These are phyloP conservation scores for Gaertneriomyces sp. DNA, from an alignment of 192 early-diverging fungal species.

Conservation along the genomic window DNA sequence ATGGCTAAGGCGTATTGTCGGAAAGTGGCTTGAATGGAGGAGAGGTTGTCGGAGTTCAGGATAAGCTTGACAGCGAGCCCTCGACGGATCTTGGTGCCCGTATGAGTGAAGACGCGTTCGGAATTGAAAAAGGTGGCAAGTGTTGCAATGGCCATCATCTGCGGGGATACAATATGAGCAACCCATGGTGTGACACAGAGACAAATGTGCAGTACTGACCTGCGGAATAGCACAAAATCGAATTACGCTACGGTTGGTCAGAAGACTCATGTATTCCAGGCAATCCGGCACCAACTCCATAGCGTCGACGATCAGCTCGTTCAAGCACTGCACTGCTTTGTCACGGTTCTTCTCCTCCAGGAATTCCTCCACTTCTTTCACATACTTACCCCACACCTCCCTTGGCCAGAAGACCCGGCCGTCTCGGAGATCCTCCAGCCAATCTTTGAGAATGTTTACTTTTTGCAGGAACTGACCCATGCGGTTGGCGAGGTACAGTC, in stretches of 20 bases:
- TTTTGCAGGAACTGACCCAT: slow-evolving; percentile 99
- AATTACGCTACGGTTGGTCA: slow-evolving; percentile 79
- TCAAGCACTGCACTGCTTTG: slow-evolving; percentile 74
- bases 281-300: slow-evolving; percentile 80
- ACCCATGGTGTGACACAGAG: slow-evolving; percentile 1
- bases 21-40: slow-evolving; percentile 42
- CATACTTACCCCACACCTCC: slow-evolving; percentile 87
- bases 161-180: not conserved
- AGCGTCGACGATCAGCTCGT: slow-evolving; percentile 83
- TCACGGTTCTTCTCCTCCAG: slow-evolving; percentile 65
- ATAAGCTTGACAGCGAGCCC: slow-evolving; percentile 51
- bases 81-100: slow-evolving; percentile 83
- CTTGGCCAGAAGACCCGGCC: slow-evolving; percentile 95
- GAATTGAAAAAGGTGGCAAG: slow-evolving; percentile 86
- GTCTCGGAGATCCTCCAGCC: slow-evolving; percentile 82
- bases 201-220: slow-evolving; percentile 44
- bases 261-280: slow-evolving; percentile 75
- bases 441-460: slow-evolving; percentile 96
- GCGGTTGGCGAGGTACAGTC: slow-evolving; percentile 63
- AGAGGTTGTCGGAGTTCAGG: slow-evolving; percentile 33
- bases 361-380: slow-evolving; percentile 60
- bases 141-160: slow-evolving; percentile 92
- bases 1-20: slow-evolving; percentile 38
- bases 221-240: slow-evolving; percentile 99
- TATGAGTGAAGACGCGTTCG: slow-evolving; percentile 67